Evolutionary conservation across 805 yeast genomes (phyloP), one percentile per base, ranked within the genome.

Genomic region (Saturnispora saitoi): DNA sequence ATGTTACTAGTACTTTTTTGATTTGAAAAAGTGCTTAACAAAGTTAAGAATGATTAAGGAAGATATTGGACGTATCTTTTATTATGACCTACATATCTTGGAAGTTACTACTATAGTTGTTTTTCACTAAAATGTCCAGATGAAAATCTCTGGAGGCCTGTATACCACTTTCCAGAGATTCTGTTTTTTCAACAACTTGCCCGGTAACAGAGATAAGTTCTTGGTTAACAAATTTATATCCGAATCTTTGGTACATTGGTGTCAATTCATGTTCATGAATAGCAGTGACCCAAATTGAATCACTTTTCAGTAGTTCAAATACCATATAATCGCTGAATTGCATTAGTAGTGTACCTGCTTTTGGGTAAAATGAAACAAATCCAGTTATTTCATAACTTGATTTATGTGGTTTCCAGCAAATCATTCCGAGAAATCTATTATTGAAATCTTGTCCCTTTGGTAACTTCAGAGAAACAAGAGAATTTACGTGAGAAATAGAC

Each of bases 241-340:
- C 70, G 48, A 75, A 69, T 22, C 63, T 62, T 4, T 59, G 56
- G 54, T 80, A 80, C 58, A 70, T 78, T 2, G 59, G 65, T 2
- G 66, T 72, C 42, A 80, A 59, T 5, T 69, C 55, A 60, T 80
- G 86, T 48, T 76, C 77, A 12, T 64, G 65, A 22, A 80, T 71
- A 20, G 72, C 77, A 29, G 66, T 67, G 1, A 75, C 75, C 50
- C 64, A 54, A 17, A 72, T 45, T 11, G 51, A 59, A 0, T 51
- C 36, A 10, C 57, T 57, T 1, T 54, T 32, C 17, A 56, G 31
- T 12, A 49, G 9, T 3, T 32, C n/a, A 9, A 32, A 39, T 2
- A 53, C 49, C 48, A 53, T 53, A 5, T 40, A 20, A 31, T 58
- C 60, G 9, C 54, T 43, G 34, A 52, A 53, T 4, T 47, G 42